Base-by-base conservation (phyloP, 306 rosid species). In the Sicyos baderoa region DNA sequence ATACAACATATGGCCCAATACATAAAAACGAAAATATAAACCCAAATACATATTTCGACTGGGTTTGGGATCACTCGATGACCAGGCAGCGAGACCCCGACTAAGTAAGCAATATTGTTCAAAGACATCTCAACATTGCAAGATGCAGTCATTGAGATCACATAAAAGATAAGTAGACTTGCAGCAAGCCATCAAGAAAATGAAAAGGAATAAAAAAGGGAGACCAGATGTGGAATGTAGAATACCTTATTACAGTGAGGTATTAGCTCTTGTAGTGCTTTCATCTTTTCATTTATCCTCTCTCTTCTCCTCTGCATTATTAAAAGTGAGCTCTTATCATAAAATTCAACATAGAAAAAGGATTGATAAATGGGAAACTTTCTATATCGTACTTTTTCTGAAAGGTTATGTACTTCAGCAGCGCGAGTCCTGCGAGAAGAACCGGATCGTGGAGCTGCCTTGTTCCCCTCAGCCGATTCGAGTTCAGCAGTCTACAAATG, bases 231-330 rank as follows among this genome's bases (percentile, higher is more conserved):
- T 27, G 22, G 52, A 6, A 37, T 37, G 44, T 37, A 18, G 22
- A 13, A 55, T 77, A 91, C 97, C 96, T 91, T 88, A 82, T 85
- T 91, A 54, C 91, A 76, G 77, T 88, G 89, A 25, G 97, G 97
- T 82, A 91, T 86, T 55, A 91, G 91, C 87, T 91, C 88, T 77
- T 91, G 95, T 84, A 91, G 72, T 27, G 91, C 84, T 73, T 29
- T 88, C 94, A 91, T 88, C 83, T 84, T 91, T 85, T 88, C 97
- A 35, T 88, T 88, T 81, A 91, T 91, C 83, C 94, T 86, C 74
- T 91, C 97, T 86, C 97, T 85, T 67, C 97, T 76, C 79, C 82
- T 88, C 97, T 88, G 82, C 79, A 81, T 42, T 51, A 81, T 42
- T 51, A 40, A 22, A 54, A 50, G 19, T 59, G 61, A 77, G 59